Base-by-base conservation (phyloP, 2,329 filamentous ascomycete genomes). In the Byssoonygena ceratinophila region DNA sequence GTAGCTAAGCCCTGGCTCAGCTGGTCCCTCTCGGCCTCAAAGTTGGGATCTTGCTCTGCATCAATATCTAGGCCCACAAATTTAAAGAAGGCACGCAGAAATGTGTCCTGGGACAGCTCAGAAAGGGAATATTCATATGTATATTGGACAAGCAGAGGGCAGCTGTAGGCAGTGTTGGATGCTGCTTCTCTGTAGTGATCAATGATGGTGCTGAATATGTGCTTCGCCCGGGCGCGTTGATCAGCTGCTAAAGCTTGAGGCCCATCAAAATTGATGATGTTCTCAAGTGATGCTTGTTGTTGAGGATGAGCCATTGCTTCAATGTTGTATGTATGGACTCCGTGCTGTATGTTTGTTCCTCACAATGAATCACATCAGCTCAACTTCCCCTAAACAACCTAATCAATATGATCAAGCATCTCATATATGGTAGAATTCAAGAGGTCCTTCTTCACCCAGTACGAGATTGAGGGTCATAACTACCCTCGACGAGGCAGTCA, bases 81-180 rank as follows among this genome's bases (percentile, higher is more conserved):
- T 11, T 51, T n/a, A 44, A 47, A 55, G 43, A 55, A 55, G 41
- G 36, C 25, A n/a, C 44, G 25, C 32, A 55, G 43, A 37, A 52
- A 48, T 3, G 9, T 37, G n/a, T 18, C 34, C n/a, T 37, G 34
- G 6, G 34, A 37, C n/a, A 37, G 34, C n/a, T 58, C 52, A 2
- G 57, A 56, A 25, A 50, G 52, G 20, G 55, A 53, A 51, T 55
- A 54, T 51, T 34, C 32, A 34, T 9, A 34, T 3, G 12, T 34
- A 34, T 34, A 34, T 4, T 11, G 32, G 32, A 34, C 45, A 34
- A 59, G 57, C 7, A 51, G 40, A 45, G n/a, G 6, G 14, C 40
- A 40, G 14, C 41, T 54, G 27, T 51, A 54, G 5, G 2, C 34
- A 18, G 5, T 29, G 27, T 29, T 11, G 11, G 27, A 29, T 29